These are phyloP conservation scores for Colletotrichum magnum DNA, from an alignment of 2,329 filamentous ascomycete genomes.

Conservation along the genomic window DNA sequence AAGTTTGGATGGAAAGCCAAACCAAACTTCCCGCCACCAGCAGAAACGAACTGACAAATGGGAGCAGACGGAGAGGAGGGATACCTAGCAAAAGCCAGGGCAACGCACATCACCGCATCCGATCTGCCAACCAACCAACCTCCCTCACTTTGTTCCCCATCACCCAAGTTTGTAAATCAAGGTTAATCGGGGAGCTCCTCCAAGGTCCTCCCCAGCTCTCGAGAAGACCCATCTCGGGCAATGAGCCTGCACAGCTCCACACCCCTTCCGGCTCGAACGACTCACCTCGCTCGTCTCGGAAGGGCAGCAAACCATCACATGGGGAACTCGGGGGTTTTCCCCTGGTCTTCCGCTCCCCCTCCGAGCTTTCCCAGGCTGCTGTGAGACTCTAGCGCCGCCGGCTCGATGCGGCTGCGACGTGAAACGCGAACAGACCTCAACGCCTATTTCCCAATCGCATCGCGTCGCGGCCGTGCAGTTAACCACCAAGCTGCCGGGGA, in stretches of 20 bases:
- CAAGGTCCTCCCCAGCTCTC: neutral
- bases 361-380: neutral
- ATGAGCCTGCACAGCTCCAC: neutral
- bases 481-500: neutral
- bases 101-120: neutral
- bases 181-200: neutral
- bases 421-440: slow-evolving; percentile 27
- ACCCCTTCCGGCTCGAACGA: slow-evolving; percentile 20
- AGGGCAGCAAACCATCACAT: neutral
- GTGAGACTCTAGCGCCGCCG: slow-evolving; percentile 6
- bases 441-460: slow-evolving; percentile 25
- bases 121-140: neutral
- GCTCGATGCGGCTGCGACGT: slow-evolving; percentile 12
- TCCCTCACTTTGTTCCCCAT: neutral
- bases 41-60: neutral
- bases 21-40: neutral
- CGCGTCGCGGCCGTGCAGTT: neutral
- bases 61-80: neutral
- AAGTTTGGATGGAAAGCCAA: slow-evolving; percentile 34
- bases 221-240: neutral
- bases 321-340: neutral
- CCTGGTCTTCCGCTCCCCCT: neutral
- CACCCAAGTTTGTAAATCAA: neutral
- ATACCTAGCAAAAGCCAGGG: neutral
- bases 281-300: slow-evolving; percentile 28